These are phyloP conservation scores for Pisolithus microcarpus DNA, from an alignment of 768 basidiomycete species.

Conservation along the genomic window DNA sequence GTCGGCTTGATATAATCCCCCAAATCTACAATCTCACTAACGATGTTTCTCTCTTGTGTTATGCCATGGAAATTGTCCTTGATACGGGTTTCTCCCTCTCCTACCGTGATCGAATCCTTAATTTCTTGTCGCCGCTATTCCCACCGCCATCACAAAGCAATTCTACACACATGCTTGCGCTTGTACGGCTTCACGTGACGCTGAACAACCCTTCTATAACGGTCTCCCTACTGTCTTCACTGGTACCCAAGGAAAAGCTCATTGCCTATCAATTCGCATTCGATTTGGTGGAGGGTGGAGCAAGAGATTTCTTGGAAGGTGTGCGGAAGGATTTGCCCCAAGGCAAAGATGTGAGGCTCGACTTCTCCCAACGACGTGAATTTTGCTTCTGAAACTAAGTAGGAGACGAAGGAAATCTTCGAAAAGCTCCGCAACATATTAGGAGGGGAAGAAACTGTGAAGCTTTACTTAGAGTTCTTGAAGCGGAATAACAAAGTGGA, in stretches of 20 bases:
- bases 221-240: conserved; percentile 60
- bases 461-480: conserved; percentile 91
- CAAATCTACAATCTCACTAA: conserved; percentile 64
- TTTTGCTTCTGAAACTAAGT: conserved; percentile 8
- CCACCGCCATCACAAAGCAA: conserved; percentile 66
- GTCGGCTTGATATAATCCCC: conserved; percentile 79
- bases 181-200: conserved; percentile 87
- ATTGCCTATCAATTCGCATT: conserved; percentile 94
- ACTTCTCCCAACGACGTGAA: background rate
- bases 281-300: conserved; percentile 89
- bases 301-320: conserved; percentile 84
- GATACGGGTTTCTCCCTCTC: conserved; percentile 84
- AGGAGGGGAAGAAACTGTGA: conserved; percentile 86
- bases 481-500: conserved; percentile 92
- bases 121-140: conserved; percentile 81
- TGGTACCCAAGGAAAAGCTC: conserved; percentile 64
- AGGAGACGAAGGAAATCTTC: conserved; percentile 58
- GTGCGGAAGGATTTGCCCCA: conserved; percentile 64
- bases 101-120: conserved; percentile 76
- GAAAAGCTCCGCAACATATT: conserved; percentile 78
- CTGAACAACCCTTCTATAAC: conserved; percentile 78
- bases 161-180: conserved; percentile 67
- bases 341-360: conserved; percentile 49
- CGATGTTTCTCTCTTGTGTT: conserved; percentile 76
- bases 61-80: conserved; percentile 87